Base-by-base conservation (phyloP, 2,329 filamentous ascomycete genomes). In the Ophiostoma australiae region DNA sequence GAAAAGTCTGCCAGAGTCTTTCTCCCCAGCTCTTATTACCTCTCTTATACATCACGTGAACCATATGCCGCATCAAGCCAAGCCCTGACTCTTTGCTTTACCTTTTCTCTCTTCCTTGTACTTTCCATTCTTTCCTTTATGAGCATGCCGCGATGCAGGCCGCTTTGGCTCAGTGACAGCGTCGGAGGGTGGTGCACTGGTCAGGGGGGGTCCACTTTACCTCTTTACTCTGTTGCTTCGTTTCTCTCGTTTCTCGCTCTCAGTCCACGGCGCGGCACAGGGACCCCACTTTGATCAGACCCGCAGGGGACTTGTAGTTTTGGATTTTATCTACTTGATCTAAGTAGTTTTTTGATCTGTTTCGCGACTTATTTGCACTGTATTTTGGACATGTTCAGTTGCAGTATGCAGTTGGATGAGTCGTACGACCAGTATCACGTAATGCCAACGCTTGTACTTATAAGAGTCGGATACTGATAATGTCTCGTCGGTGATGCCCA, bases 121-220 rank as follows among this genome's bases (percentile, higher is more conserved):
- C 44, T 13, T 41, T 41, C 39, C 20, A 17, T 20, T 48, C 11
- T n/a, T 7, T 17, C 44, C 17, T n/a, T n/a, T 48, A 10, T 0
- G 10, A 39, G 37, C 37, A 39, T 39, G 37, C 37, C 44, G 44
- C 8, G 44, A 48, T 48, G 5, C 15, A 20, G 44, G 41, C 15
- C 13, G 15, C 41, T n/a, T 15, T 48, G 41, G 17, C 41, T 44
- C 44, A 48, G 44, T 48, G 44, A 8, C 44, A 48, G 44, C n/a
- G 44, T 48, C 58, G 27, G 58, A 33, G 58, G 23, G 58, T 17
- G 27, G 58, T 63, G 52, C 10, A 58, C 58, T 63, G 27, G 27
- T 63, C 58, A 63, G 58, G 58, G 58, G 58, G 58, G 58, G 5
- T 63, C 58, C 58, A 63, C 58, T 63, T 58, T 55, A 55, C 48